Conservation (phyloP, 805 yeast genomes). For the Suhomyces kilbournensis region DNA sequence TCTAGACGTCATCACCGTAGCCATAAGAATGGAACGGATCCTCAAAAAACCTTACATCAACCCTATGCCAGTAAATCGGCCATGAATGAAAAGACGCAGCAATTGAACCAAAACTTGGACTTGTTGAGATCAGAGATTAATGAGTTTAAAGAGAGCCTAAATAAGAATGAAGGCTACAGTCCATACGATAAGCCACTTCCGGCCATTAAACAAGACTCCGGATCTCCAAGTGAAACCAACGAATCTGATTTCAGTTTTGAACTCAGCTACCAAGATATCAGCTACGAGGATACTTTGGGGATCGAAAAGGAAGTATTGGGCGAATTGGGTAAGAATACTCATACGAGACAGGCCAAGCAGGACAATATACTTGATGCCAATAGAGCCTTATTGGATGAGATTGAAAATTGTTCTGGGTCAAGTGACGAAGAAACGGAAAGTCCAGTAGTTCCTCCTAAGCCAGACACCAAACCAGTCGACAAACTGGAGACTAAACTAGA, state of each 20-base stretch:
- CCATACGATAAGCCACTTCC: not conserved
- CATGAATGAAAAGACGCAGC: slow-evolving; percentile 25
- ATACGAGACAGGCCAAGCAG: not conserved
- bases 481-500: not conserved
- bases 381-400: slow-evolving; percentile 4
- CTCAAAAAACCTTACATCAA: slow-evolving; percentile 5
- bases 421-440: not conserved
- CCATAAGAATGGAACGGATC: not conserved
- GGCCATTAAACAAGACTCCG: not conserved
- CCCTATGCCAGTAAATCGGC: slow-evolving; percentile 10
- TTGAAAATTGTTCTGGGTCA: not conserved
- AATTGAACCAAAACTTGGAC: slow-evolving; percentile 41
- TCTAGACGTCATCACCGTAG: slow-evolving; percentile 7
- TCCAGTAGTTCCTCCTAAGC: not conserved
- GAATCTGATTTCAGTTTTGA: slow-evolving; percentile 40
- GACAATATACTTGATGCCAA: not conserved
- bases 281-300: slow-evolving; percentile 38
- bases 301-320: slow-evolving; percentile 28
- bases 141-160: slow-evolving; percentile 43
- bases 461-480: not conserved
- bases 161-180: slow-evolving; percentile 18
- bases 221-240: slow-evolving; percentile 2
- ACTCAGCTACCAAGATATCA: slow-evolving; percentile 35
- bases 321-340: slow-evolving; percentile 13
- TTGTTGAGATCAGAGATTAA: slow-evolving; percentile 41